Evolutionary conservation across 2,329 filamentous ascomycete species (phyloP).

Genomic region (Xylaria sp.): DNA sequence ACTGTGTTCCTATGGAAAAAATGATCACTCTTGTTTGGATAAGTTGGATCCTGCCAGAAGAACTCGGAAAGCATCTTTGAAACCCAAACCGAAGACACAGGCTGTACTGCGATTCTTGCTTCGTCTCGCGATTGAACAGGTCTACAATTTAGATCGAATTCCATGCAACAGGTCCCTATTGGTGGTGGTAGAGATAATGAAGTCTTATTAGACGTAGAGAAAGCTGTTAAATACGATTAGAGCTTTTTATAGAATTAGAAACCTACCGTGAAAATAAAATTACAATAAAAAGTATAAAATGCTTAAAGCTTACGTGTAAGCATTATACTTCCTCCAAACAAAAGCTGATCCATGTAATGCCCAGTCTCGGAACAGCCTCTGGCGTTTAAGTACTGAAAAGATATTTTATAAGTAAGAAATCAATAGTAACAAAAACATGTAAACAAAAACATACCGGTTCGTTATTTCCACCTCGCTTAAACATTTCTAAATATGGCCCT

Average conservation of each 20-base stretch:
- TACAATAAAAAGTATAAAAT: too few relatives aligned
- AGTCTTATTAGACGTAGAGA: neutral
- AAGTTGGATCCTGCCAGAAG: slow-evolving; percentile 11
- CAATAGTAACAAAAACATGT: neutral
- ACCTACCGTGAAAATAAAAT: too few relatives aligned
- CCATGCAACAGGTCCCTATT: neutral
- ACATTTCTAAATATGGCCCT: neutral
- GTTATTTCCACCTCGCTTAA: neutral
- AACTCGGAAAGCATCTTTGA: slow-evolving; percentile 9
- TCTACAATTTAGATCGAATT: neutral
- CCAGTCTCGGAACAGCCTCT: neutral
- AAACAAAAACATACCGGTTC: slow-evolving; percentile 1
- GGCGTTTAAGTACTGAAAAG: slow-evolving; percentile 13
- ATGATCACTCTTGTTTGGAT: slow-evolving; percentile 16
- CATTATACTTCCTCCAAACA: neutral
- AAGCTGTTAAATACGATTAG: too few relatives aligned
- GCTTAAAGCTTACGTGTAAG: neutral
- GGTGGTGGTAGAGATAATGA: neutral
- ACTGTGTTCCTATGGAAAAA: slow-evolving; percentile 9
- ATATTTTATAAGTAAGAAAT: neutral
- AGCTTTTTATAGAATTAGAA: too few relatives aligned
- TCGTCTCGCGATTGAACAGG: neutral
- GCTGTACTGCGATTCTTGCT: neutral
- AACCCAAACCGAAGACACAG: slow-evolving; percentile 1
- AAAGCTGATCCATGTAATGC: slow-evolving; percentile 11